Evolutionary conservation across 1,139 yeast genomes (phyloP), one percentile per base, ranked within the genome.

Genomic region (Candida albicans): DNA sequence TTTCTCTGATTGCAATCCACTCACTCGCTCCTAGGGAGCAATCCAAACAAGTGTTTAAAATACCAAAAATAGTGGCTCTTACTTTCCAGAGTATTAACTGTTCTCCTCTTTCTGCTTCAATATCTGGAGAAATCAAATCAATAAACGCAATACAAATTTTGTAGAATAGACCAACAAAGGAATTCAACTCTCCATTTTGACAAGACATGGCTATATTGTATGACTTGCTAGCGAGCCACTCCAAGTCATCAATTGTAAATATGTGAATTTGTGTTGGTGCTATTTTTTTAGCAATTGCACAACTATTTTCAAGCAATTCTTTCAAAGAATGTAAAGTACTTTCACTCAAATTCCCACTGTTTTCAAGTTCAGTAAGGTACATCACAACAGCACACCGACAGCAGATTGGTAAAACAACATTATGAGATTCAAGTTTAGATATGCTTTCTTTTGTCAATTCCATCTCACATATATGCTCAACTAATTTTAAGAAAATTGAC

Each of bases 181-280:
- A 9, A 25, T 12, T 25, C 18, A 18, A 12, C 6, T 38, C 18
- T 8, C 25, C n/a, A 24, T 49, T 43, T 8, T 50, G 41, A 29
- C 57, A 53, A 12, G 37, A 39, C 15, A 40, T 25, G 0, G 52
- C 54, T 26, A 49, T 39, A 28, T 51, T 54, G 33, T 51, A 55
- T 5, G 56, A 41, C 26, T 47, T 52, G 13, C 58, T 50, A 2
- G 58, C 54, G 43, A 56, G 51, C 61, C 62, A 57, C 41, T 53
- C 59, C 15, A 49, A 33, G 38, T 57, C 61, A 30, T 47, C 46
- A 2, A 34, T 11, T 8, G 44, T 37, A 22, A 49, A 39, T 5
- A 45, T 15, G 9, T 40, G 37, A 8, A 15, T 15, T 18, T 33
- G 33, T 8, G 32, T 18, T 22, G 35, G 30, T 2, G 27, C n/a